phyloP scores from a whole-genome alignment of 768 basidiomycete species.

The Amanita polypyramis region DNA sequence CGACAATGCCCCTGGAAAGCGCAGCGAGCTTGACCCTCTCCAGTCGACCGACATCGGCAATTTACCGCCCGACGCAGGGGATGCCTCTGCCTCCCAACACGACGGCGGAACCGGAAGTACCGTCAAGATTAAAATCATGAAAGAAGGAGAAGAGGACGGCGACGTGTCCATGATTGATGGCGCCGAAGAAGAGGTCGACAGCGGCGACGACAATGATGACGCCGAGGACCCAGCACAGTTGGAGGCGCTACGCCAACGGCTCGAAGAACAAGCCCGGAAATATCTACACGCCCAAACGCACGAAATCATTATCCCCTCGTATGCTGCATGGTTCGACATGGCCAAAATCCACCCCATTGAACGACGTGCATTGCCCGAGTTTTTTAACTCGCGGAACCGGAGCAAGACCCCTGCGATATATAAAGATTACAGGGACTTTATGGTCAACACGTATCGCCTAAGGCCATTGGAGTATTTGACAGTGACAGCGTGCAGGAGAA shows the following conservation, averaged over 20 bases:
- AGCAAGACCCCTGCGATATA: conserved; percentile 96
- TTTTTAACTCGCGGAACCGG: conserved; percentile 93
- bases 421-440: conserved; percentile 99
- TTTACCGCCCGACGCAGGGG: conserved; percentile 36
- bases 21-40: conserved; percentile 80
- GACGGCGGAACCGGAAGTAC: conserved; percentile 21
- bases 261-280: conserved; percentile 82
- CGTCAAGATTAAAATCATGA: conserved; percentile 25
- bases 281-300: conserved; percentile 97
- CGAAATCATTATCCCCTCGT: conserved; percentile 93
- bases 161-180: conserved; percentile 79
- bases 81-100: conserved; percentile 26
- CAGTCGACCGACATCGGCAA: conserved; percentile 73
- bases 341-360: conserved; percentile 89
- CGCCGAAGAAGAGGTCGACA: conserved; percentile 67
- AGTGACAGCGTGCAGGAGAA: conserved; percentile 91
- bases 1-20: conserved; percentile 73
- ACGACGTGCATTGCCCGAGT: conserved; percentile 87
- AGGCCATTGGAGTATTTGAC: conserved; percentile 94
- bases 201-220: conserved; percentile 73
- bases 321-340: conserved; percentile 98
- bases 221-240: conserved; percentile 71
- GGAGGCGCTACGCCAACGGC: conserved; percentile 66
- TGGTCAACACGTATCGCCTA: conserved; percentile 96
- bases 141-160: conserved; percentile 52